Conservation (phyloP, 1,284 basidiomycete species). For the Puccinia hordei region DNA sequence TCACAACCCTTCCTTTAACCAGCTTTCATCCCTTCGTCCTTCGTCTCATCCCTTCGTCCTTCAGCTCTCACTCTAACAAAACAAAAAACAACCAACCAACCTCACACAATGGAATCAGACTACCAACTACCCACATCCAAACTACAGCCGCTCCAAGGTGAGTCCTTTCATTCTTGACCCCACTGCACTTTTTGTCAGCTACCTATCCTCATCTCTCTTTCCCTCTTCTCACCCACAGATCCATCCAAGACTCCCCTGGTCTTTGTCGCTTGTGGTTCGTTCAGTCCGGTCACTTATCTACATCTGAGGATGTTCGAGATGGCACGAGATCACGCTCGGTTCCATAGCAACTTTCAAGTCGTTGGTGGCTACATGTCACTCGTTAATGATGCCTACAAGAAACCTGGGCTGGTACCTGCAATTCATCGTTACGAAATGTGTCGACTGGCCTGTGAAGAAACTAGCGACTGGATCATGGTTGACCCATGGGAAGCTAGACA, state of each 20-base stretch:
- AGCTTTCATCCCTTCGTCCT: no score
- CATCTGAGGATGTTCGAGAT: slow-evolving; percentile 59
- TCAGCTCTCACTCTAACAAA: not conserved
- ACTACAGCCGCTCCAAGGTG: slow-evolving; percentile 51
- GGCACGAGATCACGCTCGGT: slow-evolving; percentile 55
- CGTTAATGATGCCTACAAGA: slow-evolving; percentile 58
- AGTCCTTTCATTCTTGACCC: not conserved
- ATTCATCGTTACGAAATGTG: slow-evolving; percentile 58
- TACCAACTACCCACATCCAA: slow-evolving; percentile 53
- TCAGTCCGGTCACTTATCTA: slow-evolving; percentile 58
- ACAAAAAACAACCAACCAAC: not conserved
- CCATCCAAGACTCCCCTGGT: slow-evolving; percentile 56
- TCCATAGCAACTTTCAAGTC: slow-evolving; percentile 56
- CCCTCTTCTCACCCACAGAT: slow-evolving; percentile 12
- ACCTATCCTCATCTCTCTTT: not conserved
- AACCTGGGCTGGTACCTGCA: slow-evolving; percentile 56
- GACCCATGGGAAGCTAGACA: slow-evolving; percentile 58
- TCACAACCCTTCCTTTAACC: no score
- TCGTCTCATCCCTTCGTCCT: not conserved
- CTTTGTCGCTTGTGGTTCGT: slow-evolving; percentile 58
- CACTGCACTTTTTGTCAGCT: not conserved
- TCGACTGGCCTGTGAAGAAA: slow-evolving; percentile 54
- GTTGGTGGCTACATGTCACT: slow-evolving; percentile 57
- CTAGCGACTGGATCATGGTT: slow-evolving; percentile 57
- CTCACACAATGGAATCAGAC: slow-evolving; percentile 51